phyloP scores from a whole-genome alignment of 2,329 filamentous ascomycete genomes.

The Aspergillus floridensis region DNA sequence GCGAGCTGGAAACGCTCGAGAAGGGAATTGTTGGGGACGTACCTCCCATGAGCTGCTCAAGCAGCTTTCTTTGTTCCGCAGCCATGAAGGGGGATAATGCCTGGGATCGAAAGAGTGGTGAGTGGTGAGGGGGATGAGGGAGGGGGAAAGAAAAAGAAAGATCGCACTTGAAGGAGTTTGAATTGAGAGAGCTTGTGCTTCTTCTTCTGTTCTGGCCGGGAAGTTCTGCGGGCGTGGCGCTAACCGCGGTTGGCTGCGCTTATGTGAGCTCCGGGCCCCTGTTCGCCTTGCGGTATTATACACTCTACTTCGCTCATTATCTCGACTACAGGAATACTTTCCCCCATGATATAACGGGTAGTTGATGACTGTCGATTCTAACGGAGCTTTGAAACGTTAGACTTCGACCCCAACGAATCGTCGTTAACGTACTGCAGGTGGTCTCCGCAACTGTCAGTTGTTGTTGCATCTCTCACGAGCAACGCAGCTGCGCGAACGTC shows the following conservation, averaged over 20 bases:
- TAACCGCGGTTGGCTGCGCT: conserved; percentile 26
- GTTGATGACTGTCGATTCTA: neutral
- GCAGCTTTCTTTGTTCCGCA: conserved; percentile 95
- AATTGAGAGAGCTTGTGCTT: neutral
- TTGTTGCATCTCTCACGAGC: neutral
- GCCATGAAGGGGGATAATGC: conserved; percentile 61
- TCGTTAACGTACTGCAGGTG: neutral
- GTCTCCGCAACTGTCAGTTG: neutral
- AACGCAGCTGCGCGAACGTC: neutral
- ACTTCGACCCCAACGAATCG: neutral
- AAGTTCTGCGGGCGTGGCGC: conserved; percentile 24
- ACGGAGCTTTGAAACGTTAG: neutral
- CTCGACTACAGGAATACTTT: neutral
- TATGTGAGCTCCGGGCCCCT: conserved; percentile 13
- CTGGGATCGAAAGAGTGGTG: neutral
- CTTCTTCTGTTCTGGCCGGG: conserved; percentile 4
- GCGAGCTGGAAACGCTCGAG: neutral
- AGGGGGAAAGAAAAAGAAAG: neutral
- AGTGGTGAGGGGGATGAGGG: neutral
- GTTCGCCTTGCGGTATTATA: too few species aligned
- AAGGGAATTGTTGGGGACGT: conserved; percentile 17
- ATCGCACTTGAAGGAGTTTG: conserved; percentile 1
- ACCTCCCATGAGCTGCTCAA: conserved; percentile 81
- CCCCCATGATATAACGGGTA: neutral
- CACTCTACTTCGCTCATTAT: neutral